Evolutionary conservation across 2,329 filamentous ascomycete genomes (phyloP).

Genomic region (Penicillium corylophilum): DNA sequence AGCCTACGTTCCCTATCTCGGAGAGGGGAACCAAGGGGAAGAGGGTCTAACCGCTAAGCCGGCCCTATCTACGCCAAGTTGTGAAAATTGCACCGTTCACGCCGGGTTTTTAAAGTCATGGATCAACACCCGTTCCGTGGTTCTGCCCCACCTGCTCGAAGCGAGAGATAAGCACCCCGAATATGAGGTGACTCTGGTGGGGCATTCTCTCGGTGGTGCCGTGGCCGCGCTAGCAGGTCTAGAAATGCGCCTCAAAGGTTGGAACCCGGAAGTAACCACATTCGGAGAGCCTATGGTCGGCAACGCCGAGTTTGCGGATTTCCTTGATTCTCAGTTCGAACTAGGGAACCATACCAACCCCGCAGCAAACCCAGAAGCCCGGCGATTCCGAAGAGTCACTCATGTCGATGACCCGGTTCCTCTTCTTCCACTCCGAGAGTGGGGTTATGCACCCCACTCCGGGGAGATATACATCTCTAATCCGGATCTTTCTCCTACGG

Average conservation of each 20-base stretch:
- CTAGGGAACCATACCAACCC: conserved; percentile 19
- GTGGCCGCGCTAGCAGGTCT: conserved; percentile 84
- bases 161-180: conserved; percentile 63
- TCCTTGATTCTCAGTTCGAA: conserved; percentile 55
- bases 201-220: conserved; percentile 89
- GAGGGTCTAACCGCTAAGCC: conserved; percentile 21
- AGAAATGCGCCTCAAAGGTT: conserved; percentile 75
- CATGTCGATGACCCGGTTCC: conserved; percentile 87
- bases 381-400: conserved; percentile 64
- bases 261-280: conserved; percentile 76
- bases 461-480: conserved; percentile 87
- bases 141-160: conserved; percentile 66
- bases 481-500: conserved; percentile 63
- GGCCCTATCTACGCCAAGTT: conserved; percentile 56
- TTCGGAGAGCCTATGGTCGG: conserved; percentile 80
- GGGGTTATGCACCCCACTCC: conserved; percentile 81
- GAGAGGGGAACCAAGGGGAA: conserved; percentile 36
- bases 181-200: conserved; percentile 75
- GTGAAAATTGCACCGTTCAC: conserved; percentile 88
- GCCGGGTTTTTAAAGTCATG: conserved; percentile 85
- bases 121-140: conserved; percentile 67
- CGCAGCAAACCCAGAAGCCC: conserved; percentile 12
- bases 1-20: conserved; percentile 84
- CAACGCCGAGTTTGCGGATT: conserved; percentile 53
- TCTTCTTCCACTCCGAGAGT: conserved; percentile 78